A percentile compares a stretch with the other conserved stretches of the same genome.
These are phyloP conservation scores for Phytophthora ramorum DNA, from an alignment of 352 stramenopile genomes.

Conservation along the genomic window DNA sequence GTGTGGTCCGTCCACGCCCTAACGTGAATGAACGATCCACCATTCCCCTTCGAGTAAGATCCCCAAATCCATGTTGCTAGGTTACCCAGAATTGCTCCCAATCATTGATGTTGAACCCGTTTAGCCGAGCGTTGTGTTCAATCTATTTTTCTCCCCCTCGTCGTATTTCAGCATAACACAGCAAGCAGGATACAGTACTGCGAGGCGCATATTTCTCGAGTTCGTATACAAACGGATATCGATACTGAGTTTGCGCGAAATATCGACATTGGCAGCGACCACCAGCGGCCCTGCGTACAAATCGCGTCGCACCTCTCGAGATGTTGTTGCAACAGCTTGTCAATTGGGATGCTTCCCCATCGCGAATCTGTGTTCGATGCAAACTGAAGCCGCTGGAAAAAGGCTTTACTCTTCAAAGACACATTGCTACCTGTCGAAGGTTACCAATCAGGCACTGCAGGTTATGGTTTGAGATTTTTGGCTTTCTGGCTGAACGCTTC, in stretches of 20 bases:
- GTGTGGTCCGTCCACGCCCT: slow-evolving; percentile 14
- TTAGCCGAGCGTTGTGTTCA: background rate
- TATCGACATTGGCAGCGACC: background rate
- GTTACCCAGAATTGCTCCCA: slow-evolving; percentile 10
- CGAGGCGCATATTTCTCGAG: background rate
- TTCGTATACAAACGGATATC: slow-evolving; percentile 8
- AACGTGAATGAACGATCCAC: background rate
- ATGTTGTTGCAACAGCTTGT: background rate
- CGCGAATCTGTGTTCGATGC: background rate
- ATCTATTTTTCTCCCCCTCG: background rate
- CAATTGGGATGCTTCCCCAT: background rate
- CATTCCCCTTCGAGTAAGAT: background rate
- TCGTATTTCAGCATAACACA: background rate
- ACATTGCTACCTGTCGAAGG: background rate
- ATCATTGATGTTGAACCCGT: slow-evolving; percentile 20
- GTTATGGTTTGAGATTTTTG: background rate
- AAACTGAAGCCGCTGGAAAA: slow-evolving; percentile 1
- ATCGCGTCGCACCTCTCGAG: background rate
- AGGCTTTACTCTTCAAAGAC: background rate
- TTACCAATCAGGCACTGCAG: slow-evolving; percentile 2
- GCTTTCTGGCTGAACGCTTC: background rate
- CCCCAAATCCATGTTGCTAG: slow-evolving; percentile 2
- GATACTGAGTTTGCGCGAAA: background rate
- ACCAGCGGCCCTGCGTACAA: background rate
- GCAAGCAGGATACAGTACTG: background rate